Evolutionary conservation across 768 basidiomycete species (phyloP).

Genomic region (Russula earlei): DNA sequence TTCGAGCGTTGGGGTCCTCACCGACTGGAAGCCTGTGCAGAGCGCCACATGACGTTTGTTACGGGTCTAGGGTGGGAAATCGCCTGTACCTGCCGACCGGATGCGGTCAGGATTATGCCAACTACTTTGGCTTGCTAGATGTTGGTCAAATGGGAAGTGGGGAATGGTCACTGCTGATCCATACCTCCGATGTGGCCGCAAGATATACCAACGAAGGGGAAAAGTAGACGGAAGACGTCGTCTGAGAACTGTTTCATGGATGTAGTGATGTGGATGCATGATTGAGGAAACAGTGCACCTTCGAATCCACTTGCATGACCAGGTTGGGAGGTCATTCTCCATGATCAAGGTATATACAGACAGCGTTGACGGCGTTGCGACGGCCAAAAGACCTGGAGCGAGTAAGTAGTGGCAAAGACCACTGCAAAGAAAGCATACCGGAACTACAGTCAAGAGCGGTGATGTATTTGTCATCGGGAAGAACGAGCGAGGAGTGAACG

Average conservation of each 20-base stretch:
- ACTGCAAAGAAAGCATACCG: slow-evolving; percentile 34
- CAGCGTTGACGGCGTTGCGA: slow-evolving; percentile 50
- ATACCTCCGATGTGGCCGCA: slow-evolving; percentile 51
- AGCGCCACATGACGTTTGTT: slow-evolving; percentile 62
- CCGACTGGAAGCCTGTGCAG: slow-evolving; percentile 57
- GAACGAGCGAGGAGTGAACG: slow-evolving; percentile 71
- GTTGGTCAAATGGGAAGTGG: slow-evolving; percentile 15
- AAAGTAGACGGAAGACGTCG: slow-evolving; percentile 48
- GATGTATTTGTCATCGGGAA: slow-evolving; percentile 45
- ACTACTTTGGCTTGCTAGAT: slow-evolving; percentile 48
- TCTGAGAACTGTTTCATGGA: slow-evolving; percentile 32
- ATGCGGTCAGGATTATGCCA: slow-evolving; percentile 62
- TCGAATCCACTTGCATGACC: slow-evolving; percentile 71
- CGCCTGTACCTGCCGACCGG: slow-evolving; percentile 55
- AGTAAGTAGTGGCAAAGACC: slow-evolving; percentile 24
- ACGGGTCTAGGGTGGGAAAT: slow-evolving; percentile 71
- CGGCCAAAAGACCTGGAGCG: slow-evolving; percentile 58
- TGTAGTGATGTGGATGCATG: background rate
- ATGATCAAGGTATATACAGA: slow-evolving; percentile 70
- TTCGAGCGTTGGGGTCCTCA: slow-evolving; percentile 28
- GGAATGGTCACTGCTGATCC: background rate
- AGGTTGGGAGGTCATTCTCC: slow-evolving; percentile 75
- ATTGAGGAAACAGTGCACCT: slow-evolving; percentile 33
- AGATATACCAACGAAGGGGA: slow-evolving; percentile 74
- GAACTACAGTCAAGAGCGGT: slow-evolving; percentile 65